Base-by-base conservation (phyloP, 805 yeast species). In the Yarrowia sp. region DNA sequence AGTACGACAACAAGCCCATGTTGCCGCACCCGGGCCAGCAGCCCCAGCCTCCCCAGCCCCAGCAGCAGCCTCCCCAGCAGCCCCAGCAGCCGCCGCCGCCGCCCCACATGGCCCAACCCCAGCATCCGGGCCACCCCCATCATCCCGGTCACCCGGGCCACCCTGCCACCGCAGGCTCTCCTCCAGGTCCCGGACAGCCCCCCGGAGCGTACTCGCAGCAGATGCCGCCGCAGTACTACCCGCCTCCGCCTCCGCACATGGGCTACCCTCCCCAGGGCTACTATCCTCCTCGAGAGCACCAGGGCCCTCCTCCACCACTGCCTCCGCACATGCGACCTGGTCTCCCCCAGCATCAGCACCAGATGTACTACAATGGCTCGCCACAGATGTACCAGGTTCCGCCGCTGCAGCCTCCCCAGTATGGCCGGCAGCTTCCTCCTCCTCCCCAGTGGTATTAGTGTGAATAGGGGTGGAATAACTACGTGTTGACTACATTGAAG, bases 311-410 rank as follows among this genome's bases (percentile, higher is more conserved):
- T 30, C 64, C 43, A 17, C 49, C 50, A 2, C 33, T 42, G 24
- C 64, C 49, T 24, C 61, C 61, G 24, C 46, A 58, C 7, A 58
- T 58, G 61, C 64, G 64, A 2, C 64, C 64, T n/a, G 63, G 63
- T 1, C 40, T 40, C 4, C 64, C 49, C 5, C 64, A 43, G 50
- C 64, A 58, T 30, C 64, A 58, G 47, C 63, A 55, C 7, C 61
- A 24, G 39, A 40, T 40, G 15, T 58, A 58, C 30, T 58, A 58
- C 64, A 55, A 55, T 17, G 64, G 64, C 34, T 55, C 61, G 36
- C 61, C 44, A 2, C 61, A 39, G 38, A 9, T 55, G 64, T 58
- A 58, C 50, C 64, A 58, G 64, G 50, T 43, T 7, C 64, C 64
- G n/a, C 64, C 64, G 2, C 17, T 58, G 12, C 64, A 58, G 38